These are phyloP conservation scores for Eucalyptus shirleyi DNA, from an alignment of 345 rosid genomes.

Conservation along the genomic window DNA sequence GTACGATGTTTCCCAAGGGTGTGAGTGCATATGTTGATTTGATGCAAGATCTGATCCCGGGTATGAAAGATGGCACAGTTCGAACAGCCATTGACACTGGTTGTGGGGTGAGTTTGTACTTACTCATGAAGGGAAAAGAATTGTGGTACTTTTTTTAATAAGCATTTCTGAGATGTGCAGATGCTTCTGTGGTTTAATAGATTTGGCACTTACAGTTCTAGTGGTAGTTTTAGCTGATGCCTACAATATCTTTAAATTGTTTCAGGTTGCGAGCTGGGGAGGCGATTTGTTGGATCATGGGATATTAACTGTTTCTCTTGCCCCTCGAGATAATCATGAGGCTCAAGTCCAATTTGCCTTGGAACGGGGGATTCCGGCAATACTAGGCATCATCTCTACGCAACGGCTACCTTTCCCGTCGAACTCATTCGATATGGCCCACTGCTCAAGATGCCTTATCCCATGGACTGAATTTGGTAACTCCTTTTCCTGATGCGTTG, in stretches of 20 bases:
- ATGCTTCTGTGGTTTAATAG: background rate
- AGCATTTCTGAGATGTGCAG: background rate
- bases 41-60: constrained; percentile 95
- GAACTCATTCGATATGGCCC: constrained; percentile 96
- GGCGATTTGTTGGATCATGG: constrained; percentile 90
- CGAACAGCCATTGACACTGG: constrained; percentile 97
- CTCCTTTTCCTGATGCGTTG: background rate
- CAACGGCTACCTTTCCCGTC: constrained; percentile 97
- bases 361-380: constrained; percentile 98
- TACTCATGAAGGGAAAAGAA: background rate
- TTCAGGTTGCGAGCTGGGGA: constrained; percentile 99
- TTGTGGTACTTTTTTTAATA: background rate
- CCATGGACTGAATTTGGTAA: constrained; percentile 99
- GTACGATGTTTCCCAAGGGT: constrained; percentile 96
- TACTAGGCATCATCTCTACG: constrained; percentile 94
- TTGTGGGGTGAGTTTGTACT: constrained; percentile 63
- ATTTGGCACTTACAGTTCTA: background rate
- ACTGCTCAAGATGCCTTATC: constrained; percentile 99
- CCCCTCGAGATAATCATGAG: constrained; percentile 97
- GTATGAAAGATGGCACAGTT: constrained; percentile 83
- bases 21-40: constrained; percentile 86
- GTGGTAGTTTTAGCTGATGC: background rate
- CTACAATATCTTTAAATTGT: background rate
- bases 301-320: constrained; percentile 81
- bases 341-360: constrained; percentile 98